Percentiles rank a stretch among this genome's conserved stretches.
phyloP scores from a whole-genome alignment of 1,139 yeast genomes.

The Pneumocystis jirovecii region DNA sequence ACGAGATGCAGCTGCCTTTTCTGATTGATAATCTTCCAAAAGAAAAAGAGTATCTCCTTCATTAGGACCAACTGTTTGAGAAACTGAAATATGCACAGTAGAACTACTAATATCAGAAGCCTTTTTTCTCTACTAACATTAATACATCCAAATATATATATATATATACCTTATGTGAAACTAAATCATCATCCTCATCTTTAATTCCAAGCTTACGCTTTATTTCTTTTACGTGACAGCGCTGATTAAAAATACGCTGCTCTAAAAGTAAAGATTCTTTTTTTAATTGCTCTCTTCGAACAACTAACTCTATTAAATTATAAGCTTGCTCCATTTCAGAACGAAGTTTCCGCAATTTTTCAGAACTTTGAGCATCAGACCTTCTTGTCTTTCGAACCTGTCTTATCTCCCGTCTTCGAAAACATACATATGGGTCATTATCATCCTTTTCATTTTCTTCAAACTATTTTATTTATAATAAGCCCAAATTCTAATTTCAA shows the following conservation, averaged over 20 bases:
- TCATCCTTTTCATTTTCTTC: conserved; percentile 88
- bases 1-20: conserved; percentile 63
- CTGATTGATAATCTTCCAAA: conserved; percentile 57
- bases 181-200: conserved; percentile 74
- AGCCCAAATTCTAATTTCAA: not conserved
- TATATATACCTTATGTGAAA: conserved; percentile 50
- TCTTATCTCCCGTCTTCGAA: conserved; percentile 87
- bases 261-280: conserved; percentile 46
- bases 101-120: conserved; percentile 1
- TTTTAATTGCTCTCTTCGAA: conserved; percentile 58
- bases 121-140: not conserved
- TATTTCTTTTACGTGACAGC: conserved; percentile 54
- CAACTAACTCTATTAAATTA: conserved; percentile 51
- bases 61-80: conserved; percentile 3
- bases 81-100: conserved; percentile 3
- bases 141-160: not conserved
- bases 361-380: conserved; percentile 82
- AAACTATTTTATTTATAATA: conserved; percentile 25
- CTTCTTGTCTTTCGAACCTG: conserved; percentile 94
- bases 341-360: conserved; percentile 59
- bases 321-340: conserved; percentile 67
- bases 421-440: conserved; percentile 86
- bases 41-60: conserved; percentile 40
- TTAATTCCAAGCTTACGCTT: conserved; percentile 62
- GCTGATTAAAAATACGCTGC: conserved; percentile 47